Evolutionary conservation across 2,329 filamentous ascomycete genomes (phyloP), one percentile per base, ranked within the genome.

Genomic region (Paradendryphiella salina): DNA sequence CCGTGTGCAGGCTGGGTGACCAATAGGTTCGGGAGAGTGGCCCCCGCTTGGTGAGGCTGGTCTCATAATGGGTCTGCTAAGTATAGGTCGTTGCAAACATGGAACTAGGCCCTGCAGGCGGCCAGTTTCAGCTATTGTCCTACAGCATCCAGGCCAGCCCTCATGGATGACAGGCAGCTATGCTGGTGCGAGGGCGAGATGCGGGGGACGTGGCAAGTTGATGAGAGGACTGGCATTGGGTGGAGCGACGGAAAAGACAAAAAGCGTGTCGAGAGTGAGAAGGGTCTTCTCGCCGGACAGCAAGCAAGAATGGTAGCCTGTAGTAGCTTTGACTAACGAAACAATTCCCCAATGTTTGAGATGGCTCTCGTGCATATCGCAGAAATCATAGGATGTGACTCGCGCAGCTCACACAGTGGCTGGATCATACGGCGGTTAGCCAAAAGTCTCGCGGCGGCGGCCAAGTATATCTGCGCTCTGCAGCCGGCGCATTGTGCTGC

Each of bases 31-130:
- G 65, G 61, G 55, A 61, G 31, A 43, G 52, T 28, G 26, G 44
- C 46, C 64, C 54, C 67, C 66, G 65, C 64, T 60, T 63, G 54
- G 52, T 32, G 47, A 37, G 47, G 48, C 43, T 46, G 52, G 56
- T 43, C 57, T 56, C 40, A 60, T 52, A 53, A 55, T 52, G 60
- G 59, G 52, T 40, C 58, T 58, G 59, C 70, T 71, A 72, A 63
- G 67, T 67, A 65, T 67, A 67, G 68, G 23, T 56, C 57, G 67
- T 66, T 60, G 65, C 65, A 70, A 50, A 66, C 52, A 56, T 72
- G 66, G 66, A 72, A 70, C 65, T 50, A 49, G 53, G 56, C 61
- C 60, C 63, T 67, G 68, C 61, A 67, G 60, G 32, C 52, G 55
- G 49, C 52, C 39, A 47, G 67, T 72, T 72, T 71, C 68, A 71